Evolutionary conservation across 768 basidiomycete species (phyloP).

Genomic region (Leccinum rimulosum): DNA sequence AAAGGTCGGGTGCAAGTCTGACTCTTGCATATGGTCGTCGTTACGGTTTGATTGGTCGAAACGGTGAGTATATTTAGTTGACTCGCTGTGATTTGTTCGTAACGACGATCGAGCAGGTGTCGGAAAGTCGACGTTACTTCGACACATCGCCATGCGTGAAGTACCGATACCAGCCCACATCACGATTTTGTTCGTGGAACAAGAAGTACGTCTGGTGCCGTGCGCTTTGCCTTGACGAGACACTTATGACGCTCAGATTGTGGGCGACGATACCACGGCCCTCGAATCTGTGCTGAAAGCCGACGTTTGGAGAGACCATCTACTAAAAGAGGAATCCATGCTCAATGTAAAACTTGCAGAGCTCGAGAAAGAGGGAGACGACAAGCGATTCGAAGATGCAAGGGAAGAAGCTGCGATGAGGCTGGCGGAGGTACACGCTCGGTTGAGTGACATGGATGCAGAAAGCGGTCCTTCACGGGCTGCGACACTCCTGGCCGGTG

Average conservation of each 20-base stretch:
- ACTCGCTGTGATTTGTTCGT: not conserved
- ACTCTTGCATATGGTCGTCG: conserved; percentile 87
- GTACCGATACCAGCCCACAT: conserved; percentile 93
- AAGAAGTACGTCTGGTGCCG: conserved; percentile 61
- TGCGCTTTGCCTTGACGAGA: not conserved
- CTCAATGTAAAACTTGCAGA: conserved; percentile 71
- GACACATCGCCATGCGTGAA: conserved; percentile 93
- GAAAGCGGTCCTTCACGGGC: conserved; percentile 96
- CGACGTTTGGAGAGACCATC: conserved; percentile 97
- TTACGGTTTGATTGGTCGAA: conserved; percentile 89
- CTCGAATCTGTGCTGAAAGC: conserved; percentile 96
- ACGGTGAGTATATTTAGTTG: conserved; percentile 43
- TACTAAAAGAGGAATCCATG: conserved; percentile 78
- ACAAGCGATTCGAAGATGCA: conserved; percentile 78
- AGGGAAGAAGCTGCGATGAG: conserved; percentile 81
- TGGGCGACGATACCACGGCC: conserved; percentile 91
- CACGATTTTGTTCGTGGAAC: conserved; percentile 96
- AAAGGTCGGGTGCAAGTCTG: conserved; percentile 78
- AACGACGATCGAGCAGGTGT: conserved; percentile 50
- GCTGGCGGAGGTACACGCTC: conserved; percentile 84
- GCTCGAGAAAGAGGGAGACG: conserved; percentile 73
- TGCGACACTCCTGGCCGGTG: conserved; percentile 83
- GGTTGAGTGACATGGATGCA: conserved; percentile 96
- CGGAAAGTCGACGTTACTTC: conserved; percentile 94
- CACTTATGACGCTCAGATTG: conserved; percentile 48